Conservation (phyloP, 225 moss, liverwort and hornwort genomes). For the Climacium dendroides region DNA sequence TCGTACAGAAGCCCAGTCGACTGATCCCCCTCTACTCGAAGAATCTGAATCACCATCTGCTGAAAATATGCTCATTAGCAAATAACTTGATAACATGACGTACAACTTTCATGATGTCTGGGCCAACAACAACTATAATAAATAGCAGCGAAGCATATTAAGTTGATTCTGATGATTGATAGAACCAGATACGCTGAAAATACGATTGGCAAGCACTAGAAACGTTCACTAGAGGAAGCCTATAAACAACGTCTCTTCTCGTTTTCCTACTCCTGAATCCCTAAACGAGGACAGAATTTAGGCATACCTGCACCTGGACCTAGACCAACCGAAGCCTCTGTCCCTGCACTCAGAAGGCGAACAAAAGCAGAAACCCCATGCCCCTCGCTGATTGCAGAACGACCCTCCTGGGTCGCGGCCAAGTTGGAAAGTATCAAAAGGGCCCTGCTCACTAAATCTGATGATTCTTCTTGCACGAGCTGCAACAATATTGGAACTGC, state of each 20-base stretch:
- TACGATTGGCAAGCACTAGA: neutral
- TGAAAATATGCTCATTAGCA: neutral
- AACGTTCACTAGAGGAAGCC: neutral
- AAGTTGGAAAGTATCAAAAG: slow-evolving; percentile 74
- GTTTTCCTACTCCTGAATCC: neutral
- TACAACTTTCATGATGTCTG: neutral
- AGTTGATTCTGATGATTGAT: neutral
- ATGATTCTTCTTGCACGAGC: slow-evolving; percentile 48
- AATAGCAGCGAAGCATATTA: neutral
- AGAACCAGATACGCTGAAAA: neutral
- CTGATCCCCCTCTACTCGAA: slow-evolving; percentile 7
- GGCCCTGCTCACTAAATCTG: slow-evolving; percentile 62
- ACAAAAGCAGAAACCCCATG: slow-evolving; percentile 62
- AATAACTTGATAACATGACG: neutral
- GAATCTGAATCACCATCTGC: slow-evolving; percentile 8
- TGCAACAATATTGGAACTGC: slow-evolving; percentile 68
- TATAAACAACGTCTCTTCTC: neutral
- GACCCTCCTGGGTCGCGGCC: slow-evolving; percentile 61
- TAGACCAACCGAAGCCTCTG: neutral
- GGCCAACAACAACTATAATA: neutral
- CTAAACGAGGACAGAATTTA: neutral
- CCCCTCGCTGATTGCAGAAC: slow-evolving; percentile 64
- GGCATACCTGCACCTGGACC: slow-evolving; percentile 33
- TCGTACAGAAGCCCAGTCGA: slow-evolving; percentile 57
- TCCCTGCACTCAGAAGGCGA: slow-evolving; percentile 33